Base-by-base conservation (phyloP, 257 asterid genomes). In the Solanum gandarillasii region DNA sequence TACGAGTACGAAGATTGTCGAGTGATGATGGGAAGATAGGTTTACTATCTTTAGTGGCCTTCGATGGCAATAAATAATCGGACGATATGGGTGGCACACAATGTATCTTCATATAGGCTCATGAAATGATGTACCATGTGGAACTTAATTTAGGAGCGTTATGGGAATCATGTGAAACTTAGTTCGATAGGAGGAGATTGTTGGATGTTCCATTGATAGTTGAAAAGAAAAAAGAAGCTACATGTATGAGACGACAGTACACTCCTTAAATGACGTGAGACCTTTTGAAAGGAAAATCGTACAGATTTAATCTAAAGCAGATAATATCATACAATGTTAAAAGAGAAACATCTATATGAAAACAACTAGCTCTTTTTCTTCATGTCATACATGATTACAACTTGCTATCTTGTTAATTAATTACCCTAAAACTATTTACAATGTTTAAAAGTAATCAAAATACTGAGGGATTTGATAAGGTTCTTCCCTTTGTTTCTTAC, bases 381-480 rank as follows among this genome's bases (percentile, higher is more conserved):
- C 87, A 62, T 60, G 87, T 84, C 76, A 84, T 58, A 60, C 87
- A 62, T 84, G 87, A 36, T 65, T 67, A 85, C 36, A 68, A 43
- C 67, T 74, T 72, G 41, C 58, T 58, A 62, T 20, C 72, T 39
- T 73, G 83, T 72, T 84, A 58, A 88, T 82, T 87, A 81, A 87
- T 79, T 71, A 46, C 72, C 75, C 89, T 86, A 85, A 18, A 31
- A 83, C 70, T 90, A 90, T 83, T 87, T 83, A 87, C 85, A 84
- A 46, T 21, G 35, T 52, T 86, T 86, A 92, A 29, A 92, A 92
- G 94, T 89, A 90, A 85, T 92, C 93, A 85, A 92, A 92, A 88
- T 90, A 90, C 85, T 90, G 90, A 35, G 92, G 93, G 75, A 92
- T 89, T 65, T 92, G 92, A 89, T 89, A 90, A 7, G 93, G 93